Evolutionary conservation across 257 asterid genomes (phyloP).

Genomic region (Solanum arcanum): DNA sequence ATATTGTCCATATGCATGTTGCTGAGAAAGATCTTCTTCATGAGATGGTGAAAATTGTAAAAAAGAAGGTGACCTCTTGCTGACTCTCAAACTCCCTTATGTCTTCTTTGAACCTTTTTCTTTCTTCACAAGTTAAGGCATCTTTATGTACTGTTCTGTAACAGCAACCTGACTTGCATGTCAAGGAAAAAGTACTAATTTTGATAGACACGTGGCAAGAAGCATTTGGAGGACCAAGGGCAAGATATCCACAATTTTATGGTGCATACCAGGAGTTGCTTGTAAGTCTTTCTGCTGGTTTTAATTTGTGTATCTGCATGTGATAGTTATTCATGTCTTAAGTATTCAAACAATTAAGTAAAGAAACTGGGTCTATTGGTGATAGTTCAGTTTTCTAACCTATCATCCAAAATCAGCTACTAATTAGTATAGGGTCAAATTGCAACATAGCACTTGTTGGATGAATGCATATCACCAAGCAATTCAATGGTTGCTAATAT

Average conservation of each 20-base stretch:
- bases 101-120: not conserved
- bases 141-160: conserved; percentile 6
- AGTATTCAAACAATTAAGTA: not conserved
- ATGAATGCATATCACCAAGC: not conserved
- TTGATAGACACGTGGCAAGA: conserved; percentile 99
- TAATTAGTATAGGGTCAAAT: not conserved
- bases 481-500: not conserved
- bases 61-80: conserved; percentile 50
- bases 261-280: conserved; percentile 92
- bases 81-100: not conserved
- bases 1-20: conserved; percentile 41
- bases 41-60: conserved; percentile 41
- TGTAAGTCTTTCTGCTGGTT: conserved; percentile 26
- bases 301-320: not conserved
- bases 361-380: not conserved
- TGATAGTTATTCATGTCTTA: not conserved
- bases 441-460: not conserved
- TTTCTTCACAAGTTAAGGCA: not conserved
- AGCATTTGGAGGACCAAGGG: conserved; percentile 97
- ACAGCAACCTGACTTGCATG: conserved; percentile 94
- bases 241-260: conserved; percentile 82
- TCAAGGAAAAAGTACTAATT: conserved; percentile 91
- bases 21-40: conserved; percentile 38
- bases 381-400: not conserved
- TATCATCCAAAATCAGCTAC: not conserved